phyloP scores from a whole-genome alignment of 805 yeast species.

The Cyberlindnera euphorbiiphila region DNA sequence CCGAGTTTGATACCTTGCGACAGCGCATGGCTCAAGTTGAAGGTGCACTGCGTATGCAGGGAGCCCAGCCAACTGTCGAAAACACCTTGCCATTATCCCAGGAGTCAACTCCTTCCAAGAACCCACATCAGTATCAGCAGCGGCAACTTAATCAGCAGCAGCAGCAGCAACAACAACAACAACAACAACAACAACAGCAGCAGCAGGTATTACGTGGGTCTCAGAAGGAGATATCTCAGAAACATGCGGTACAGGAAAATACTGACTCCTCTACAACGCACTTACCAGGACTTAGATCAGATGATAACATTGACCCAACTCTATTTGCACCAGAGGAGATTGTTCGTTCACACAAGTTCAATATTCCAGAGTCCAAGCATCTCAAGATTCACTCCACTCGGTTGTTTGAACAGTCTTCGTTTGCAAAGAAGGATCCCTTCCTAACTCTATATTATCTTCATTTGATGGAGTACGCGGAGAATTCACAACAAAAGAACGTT shows the following conservation, averaged over 20 bases:
- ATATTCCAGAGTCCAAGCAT: slow-evolving; percentile 14
- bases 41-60: slow-evolving; percentile 6
- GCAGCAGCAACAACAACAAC: background rate
- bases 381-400: slow-evolving; percentile 20
- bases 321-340: slow-evolving; percentile 14
- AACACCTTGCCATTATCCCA: too few species aligned
- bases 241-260: too few species aligned
- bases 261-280: too few species aligned
- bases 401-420: slow-evolving; percentile 18
- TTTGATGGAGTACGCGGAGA: slow-evolving; percentile 11
- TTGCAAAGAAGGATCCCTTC: slow-evolving; percentile 21
- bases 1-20: slow-evolving; percentile 15
- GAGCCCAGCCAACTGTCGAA: background rate
- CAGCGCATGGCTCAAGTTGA: slow-evolving; percentile 17
- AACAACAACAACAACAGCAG: slow-evolving; percentile 2
- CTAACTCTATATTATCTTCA: slow-evolving; percentile 16
- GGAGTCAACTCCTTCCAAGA: too few species aligned
- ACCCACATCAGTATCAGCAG: background rate
- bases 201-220: background rate
- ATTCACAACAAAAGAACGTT: background rate
- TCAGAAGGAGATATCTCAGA: background rate
- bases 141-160: background rate
- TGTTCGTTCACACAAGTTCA: slow-evolving; percentile 13
- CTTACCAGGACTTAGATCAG: slow-evolving; percentile 1
- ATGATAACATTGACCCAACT: slow-evolving; percentile 18